Evolutionary conservation across 116 monocot genomes (phyloP).

Genomic region (Iris pallida): DNA sequence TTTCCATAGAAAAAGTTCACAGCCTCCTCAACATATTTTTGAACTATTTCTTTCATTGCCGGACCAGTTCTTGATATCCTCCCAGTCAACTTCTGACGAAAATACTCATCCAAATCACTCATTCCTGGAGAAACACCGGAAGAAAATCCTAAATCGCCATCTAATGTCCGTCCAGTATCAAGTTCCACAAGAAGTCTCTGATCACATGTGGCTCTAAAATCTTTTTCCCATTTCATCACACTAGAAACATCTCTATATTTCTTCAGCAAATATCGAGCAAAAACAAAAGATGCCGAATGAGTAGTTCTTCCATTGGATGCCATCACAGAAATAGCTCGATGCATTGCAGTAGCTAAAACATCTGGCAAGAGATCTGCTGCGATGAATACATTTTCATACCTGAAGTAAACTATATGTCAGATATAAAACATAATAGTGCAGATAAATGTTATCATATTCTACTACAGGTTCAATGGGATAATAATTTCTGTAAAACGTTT

Average conservation of each 20-base stretch:
- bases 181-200: constrained; percentile 81
- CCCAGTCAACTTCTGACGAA: constrained; percentile 74
- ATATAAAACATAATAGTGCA: neutral
- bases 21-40: constrained; percentile 79
- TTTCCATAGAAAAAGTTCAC: constrained; percentile 57
- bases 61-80: constrained; percentile 57
- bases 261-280: constrained; percentile 69
- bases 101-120: constrained; percentile 72
- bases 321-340: constrained; percentile 28
- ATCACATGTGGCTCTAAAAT: constrained; percentile 69
- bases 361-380: constrained; percentile 85
- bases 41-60: constrained; percentile 82
- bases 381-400: constrained; percentile 89
- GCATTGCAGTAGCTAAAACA: constrained; percentile 51
- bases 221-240: constrained; percentile 84
- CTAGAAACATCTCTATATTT: constrained; percentile 60
- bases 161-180: constrained; percentile 58
- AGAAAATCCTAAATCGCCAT: constrained; percentile 59
- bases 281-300: constrained; percentile 46
- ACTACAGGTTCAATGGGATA: no score
- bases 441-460: neutral
- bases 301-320: constrained; percentile 48
- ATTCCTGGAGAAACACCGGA: constrained; percentile 51
- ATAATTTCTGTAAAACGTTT: no score
- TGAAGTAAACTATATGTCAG: constrained; percentile 11